phyloP scores from a whole-genome alignment of 2,329 filamentous ascomycete species.

The Colletotrichum liaoningense region DNA sequence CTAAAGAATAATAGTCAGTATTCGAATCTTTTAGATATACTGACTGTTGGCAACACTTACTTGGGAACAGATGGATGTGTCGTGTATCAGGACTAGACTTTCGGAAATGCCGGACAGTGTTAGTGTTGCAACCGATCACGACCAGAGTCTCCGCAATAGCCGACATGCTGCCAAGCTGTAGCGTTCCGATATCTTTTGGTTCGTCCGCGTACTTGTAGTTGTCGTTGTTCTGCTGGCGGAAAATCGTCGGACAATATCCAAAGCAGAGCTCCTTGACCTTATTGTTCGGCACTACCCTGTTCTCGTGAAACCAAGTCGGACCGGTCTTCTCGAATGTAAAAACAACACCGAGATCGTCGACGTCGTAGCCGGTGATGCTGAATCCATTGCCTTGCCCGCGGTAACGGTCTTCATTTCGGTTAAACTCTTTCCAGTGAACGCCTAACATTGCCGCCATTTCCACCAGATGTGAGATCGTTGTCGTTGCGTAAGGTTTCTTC shows the following conservation, averaged over 20 bases:
- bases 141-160: slow-evolving; percentile 51
- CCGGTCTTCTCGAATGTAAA: slow-evolving; percentile 53
- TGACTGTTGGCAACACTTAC: slow-evolving; percentile 8
- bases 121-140: slow-evolving; percentile 51
- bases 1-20: slow-evolving; percentile 34
- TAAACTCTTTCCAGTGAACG: slow-evolving; percentile 55
- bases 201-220: slow-evolving; percentile 38
- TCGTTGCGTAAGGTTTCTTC: slow-evolving; percentile 48
- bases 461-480: slow-evolving; percentile 48
- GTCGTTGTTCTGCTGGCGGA: slow-evolving; percentile 32
- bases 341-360: slow-evolving; percentile 50
- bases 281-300: slow-evolving; percentile 49
- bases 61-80: slow-evolving; percentile 41
- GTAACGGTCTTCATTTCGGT: slow-evolving; percentile 48
- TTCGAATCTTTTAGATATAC: not conserved
- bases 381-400: slow-evolving; percentile 51
- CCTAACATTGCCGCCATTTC: slow-evolving; percentile 51
- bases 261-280: slow-evolving; percentile 53
- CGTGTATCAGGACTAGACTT: slow-evolving; percentile 33
- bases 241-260: slow-evolving; percentile 53
- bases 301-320: slow-evolving; percentile 47
- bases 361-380: slow-evolving; percentile 44
- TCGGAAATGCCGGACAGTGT: slow-evolving; percentile 46
- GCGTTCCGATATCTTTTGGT: slow-evolving; percentile 38
- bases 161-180: slow-evolving; percentile 35